These are phyloP conservation scores for Abrus precatorius DNA, from an alignment of 306 rosid species.

Conservation along the genomic window DNA sequence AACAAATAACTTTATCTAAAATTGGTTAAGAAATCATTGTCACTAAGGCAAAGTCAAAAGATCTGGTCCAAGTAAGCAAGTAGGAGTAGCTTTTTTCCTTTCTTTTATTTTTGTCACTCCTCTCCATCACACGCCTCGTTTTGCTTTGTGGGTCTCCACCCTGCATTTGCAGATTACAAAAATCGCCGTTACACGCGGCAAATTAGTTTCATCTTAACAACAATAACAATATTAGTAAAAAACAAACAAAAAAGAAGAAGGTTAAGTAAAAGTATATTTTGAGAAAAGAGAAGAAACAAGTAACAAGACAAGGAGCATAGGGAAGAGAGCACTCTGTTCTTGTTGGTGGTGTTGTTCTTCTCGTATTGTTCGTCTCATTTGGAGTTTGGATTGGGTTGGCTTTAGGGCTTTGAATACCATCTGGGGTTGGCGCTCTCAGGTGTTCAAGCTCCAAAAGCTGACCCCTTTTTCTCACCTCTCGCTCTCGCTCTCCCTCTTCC, in stretches of 20 bases:
- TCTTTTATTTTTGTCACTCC: no score
- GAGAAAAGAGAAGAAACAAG: conserved; percentile 16
- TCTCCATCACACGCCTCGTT: conserved; percentile 28
- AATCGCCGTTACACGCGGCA: conserved; percentile 18
- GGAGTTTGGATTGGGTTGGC: background rate
- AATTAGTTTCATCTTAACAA: background rate
- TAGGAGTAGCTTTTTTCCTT: background rate
- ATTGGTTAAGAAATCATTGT: background rate
- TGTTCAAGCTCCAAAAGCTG: conserved; percentile 51
- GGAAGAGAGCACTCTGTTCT: conserved; percentile 10
- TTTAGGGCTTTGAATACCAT: conserved; percentile 41
- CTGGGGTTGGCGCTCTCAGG: conserved; percentile 35
- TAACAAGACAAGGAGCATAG: conserved; percentile 3
- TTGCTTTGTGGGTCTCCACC: conserved; percentile 38
- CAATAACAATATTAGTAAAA: background rate
- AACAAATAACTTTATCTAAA: background rate
- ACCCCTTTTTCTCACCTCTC: conserved; percentile 17
- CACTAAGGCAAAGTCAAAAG: conserved; percentile 47
- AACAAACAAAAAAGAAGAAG: background rate
- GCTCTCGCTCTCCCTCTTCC: background rate
- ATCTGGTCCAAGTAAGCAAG: background rate
- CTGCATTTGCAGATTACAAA: conserved; percentile 35
- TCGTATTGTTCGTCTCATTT: background rate
- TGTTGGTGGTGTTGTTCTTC: conserved; percentile 16
- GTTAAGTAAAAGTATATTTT: background rate